Evolutionary conservation across 2,329 filamentous ascomycete species (phyloP).

Genomic region (Colletotrichum destructivum): DNA sequence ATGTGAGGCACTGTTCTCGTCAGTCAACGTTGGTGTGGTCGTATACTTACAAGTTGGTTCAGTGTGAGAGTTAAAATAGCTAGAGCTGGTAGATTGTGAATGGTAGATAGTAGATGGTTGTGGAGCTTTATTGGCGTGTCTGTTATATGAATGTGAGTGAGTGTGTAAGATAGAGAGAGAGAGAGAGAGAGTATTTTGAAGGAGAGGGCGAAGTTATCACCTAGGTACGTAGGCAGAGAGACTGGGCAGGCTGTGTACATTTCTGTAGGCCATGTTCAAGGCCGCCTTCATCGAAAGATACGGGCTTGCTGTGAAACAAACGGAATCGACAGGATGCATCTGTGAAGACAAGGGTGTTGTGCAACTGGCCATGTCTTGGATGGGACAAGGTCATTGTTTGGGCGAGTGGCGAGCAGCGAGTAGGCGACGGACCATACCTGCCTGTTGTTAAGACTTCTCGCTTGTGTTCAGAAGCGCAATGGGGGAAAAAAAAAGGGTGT

Average conservation of each 20-base stretch:
- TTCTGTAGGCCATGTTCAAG: not conserved
- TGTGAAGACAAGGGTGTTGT: not conserved
- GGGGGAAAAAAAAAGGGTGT: no score
- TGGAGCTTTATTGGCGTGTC: not conserved
- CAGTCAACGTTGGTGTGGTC: slow-evolving; percentile 9
- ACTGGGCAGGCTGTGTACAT: not conserved
- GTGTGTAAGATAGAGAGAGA: not conserved
- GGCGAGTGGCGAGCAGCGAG: no score
- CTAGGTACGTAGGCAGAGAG: no score
- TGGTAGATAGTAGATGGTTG: not conserved
- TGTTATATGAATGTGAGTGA: not conserved
- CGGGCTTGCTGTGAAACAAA: not conserved
- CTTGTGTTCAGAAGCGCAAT: not conserved
- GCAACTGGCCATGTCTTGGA: not conserved
- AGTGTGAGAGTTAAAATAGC: not conserved
- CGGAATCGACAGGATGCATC: not conserved
- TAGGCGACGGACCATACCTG: not conserved
- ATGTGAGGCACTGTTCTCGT: slow-evolving; percentile 17
- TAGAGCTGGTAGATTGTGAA: not conserved
- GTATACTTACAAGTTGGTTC: slow-evolving; percentile 11
- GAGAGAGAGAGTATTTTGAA: not conserved
- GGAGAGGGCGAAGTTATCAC: not conserved
- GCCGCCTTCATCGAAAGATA: not conserved
- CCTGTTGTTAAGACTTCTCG: not conserved
- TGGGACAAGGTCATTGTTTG: not conserved